Conservation (phyloP, 306 rosid genomes). For the Astragalus membranaceus region DNA sequence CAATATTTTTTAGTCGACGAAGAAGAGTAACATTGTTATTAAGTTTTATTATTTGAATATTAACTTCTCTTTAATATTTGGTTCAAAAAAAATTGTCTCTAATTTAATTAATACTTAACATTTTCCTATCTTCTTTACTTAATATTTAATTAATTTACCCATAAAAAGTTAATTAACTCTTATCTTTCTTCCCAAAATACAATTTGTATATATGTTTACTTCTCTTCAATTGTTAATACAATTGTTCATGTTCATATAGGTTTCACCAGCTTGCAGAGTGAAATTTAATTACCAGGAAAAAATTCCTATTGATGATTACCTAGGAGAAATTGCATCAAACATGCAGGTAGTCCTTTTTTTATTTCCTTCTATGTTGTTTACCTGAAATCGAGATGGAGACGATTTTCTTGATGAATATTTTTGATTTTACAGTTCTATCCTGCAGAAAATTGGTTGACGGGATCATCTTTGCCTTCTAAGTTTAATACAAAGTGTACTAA, state of each 20-base stretch:
- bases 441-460: conserved; percentile 82
- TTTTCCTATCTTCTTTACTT: too few species aligned
- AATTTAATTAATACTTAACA: too few species aligned
- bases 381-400: background rate
- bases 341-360: conserved; percentile 56
- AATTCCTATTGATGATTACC: conserved; percentile 60
- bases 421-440: conserved; percentile 66
- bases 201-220: background rate
- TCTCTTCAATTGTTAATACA: conserved; percentile 28
- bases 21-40: too few species aligned
- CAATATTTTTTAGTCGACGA: too few species aligned
- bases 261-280: conserved; percentile 84
- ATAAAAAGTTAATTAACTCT: too few species aligned
- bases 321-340: conserved; percentile 46
- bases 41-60: too few species aligned
- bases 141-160: too few species aligned
- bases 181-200: too few species aligned
- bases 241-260: conserved; percentile 47
- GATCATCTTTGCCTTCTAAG: too few species aligned
- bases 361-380: background rate
- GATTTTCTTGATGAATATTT: conserved; percentile 8
- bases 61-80: too few species aligned
- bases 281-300: conserved; percentile 91
- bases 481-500: conserved; percentile 57
- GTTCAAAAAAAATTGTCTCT: too few species aligned